phyloP scores from a whole-genome alignment of 164 flowering plant species.

The Macadamia integrifolia region DNA sequence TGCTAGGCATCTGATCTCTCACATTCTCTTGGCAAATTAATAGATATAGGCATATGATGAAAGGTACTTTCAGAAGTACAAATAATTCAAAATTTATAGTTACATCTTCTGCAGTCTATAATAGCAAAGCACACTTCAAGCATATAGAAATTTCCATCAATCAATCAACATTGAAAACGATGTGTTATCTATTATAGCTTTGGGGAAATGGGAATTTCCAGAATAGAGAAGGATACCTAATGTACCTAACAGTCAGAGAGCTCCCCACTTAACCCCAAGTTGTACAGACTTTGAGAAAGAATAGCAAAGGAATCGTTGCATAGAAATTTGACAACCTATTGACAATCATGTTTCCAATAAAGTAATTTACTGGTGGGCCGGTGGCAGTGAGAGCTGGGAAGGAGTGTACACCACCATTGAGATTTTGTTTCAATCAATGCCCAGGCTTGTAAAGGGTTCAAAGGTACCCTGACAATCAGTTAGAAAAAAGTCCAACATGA shows the following conservation, averaged over 20 bases:
- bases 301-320: not conserved
- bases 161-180: not conserved
- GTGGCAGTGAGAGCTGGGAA: slow-evolving; percentile 12
- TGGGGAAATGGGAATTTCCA: slow-evolving; percentile 9
- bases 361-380: not conserved
- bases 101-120: too few relatives aligned
- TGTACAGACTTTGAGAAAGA: slow-evolving; percentile 7
- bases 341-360: not conserved
- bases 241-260: slow-evolving; percentile 7
- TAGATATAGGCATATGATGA: too few relatives aligned
- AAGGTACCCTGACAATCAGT: slow-evolving; percentile 63
- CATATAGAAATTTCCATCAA: not conserved
- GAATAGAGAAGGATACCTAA: slow-evolving; percentile 1
- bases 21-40: too few relatives aligned
- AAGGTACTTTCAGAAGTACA: too few relatives aligned
- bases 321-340: slow-evolving; percentile 7
- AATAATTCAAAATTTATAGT: too few relatives aligned
- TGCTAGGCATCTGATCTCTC: too few relatives aligned
- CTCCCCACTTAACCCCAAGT: slow-evolving; percentile 13
- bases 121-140: too few relatives aligned
- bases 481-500: slow-evolving; percentile 16
- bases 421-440: slow-evolving; percentile 60
- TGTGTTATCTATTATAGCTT: not conserved
- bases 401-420: slow-evolving; percentile 20
- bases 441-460: slow-evolving; percentile 80